Evolutionary conservation across 73 alveolate genomes (phyloP).

Genomic region (Halteria grandinella): DNA sequence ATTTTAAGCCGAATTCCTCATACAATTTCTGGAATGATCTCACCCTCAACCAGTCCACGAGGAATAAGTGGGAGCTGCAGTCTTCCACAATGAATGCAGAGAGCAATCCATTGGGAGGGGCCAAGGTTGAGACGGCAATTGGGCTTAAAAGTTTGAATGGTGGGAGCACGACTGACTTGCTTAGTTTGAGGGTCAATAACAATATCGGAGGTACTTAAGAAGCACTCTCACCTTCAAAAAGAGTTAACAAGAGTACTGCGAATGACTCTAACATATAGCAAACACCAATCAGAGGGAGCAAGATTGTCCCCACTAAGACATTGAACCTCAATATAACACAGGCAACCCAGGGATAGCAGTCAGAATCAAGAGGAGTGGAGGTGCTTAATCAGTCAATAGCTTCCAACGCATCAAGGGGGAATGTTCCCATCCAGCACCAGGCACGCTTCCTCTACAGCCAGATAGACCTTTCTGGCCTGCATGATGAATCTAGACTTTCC

Average conservation of each 20-base stretch:
- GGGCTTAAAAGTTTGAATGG: no score
- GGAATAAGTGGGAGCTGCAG: constrained; percentile 16
- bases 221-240: neutral
- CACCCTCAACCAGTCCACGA: neutral
- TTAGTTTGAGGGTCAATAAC: neutral
- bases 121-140: no score
- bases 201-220: neutral
- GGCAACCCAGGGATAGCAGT: neutral
- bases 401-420: neutral
- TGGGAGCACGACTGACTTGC: neutral
- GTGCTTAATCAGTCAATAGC: neutral
- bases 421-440: neutral
- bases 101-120: neutral
- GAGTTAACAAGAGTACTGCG: neutral
- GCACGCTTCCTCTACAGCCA: constrained; percentile 17
- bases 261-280: neutral
- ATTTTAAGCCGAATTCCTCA: neutral
- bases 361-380: neutral
- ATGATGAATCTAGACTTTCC: neutral
- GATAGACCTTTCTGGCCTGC: constrained; percentile 2
- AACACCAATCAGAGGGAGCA: neutral
- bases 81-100: no score
- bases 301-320: neutral
- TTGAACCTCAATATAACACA: neutral
- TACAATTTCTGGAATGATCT: constrained; percentile 40